phyloP scores from a whole-genome alignment of 176 grass and related monocot genomes.

The Carex myosuroides region DNA sequence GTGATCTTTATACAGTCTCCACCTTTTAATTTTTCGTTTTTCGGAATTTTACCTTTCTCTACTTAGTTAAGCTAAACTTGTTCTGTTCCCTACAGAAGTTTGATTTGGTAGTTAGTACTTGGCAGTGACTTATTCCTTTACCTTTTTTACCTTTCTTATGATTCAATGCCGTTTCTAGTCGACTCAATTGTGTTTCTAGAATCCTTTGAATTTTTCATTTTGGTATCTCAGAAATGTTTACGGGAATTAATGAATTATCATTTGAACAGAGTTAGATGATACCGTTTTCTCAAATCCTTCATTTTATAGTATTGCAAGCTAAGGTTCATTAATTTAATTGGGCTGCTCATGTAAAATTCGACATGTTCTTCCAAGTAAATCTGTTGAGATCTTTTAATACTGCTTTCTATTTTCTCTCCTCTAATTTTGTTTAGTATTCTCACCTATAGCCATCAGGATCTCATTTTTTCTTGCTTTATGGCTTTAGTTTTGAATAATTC shows the following conservation, averaged over 20 bases:
- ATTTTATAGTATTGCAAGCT: neutral
- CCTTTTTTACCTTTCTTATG: neutral
- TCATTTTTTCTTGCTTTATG: neutral
- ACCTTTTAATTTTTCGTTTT: neutral
- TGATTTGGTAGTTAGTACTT: neutral
- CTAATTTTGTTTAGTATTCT: neutral
- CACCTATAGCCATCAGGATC: neutral
- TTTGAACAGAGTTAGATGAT: neutral
- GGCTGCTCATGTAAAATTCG: neutral
- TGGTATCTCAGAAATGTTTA: neutral
- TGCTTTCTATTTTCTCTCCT: neutral
- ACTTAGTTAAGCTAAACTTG: neutral
- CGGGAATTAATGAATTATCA: neutral
- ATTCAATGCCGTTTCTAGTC: neutral
- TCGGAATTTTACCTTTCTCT: neutral
- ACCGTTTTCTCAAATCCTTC: conserved; percentile 8
- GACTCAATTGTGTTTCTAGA: neutral
- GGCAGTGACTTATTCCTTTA: neutral
- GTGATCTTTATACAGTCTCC: neutral
- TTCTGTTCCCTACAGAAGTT: neutral
- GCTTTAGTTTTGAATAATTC: neutral
- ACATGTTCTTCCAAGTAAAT: neutral
- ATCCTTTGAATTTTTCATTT: neutral
- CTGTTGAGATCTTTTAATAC: neutral
- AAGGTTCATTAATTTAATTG: neutral